Base-by-base conservation (phyloP, 257 asterid species). In the Lycium ferocissimum region DNA sequence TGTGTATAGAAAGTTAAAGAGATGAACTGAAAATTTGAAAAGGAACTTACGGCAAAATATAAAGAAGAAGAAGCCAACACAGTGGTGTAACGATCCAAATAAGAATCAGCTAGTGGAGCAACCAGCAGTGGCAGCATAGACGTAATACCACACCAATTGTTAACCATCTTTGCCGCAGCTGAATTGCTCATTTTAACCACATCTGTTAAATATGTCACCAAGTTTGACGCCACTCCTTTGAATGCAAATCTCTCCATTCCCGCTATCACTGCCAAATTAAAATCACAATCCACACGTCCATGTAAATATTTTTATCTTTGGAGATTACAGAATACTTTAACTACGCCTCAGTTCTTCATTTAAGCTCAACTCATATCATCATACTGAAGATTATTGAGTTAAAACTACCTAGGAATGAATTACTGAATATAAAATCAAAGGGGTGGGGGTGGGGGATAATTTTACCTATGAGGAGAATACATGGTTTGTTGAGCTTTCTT, bases 231-330 rank as follows among this genome's bases (percentile, higher is more conserved):
- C 93, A 97, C 98, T 84, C 99, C 98, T 90, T 95, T 97, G 88
- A 91, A 94, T 26, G 98, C 97, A 85, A 97, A 92, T 86, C 99
- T 92, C 93, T 97, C 99, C 89, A 95, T 91, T 10, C 98, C 98
- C 51, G 96, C 88, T 76, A 97, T 85, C 79, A 91, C 98, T 95
- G 92, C 9, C 17, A 45, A 51, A 17, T 40, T 20, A 15, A 47
- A 63, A 18, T 1, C 26, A 18, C 5, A 6, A 53, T 40, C 14
- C 14, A 54, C 38, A 76, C 49, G 9, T 14, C 12, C 63, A 40
- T 8, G 43, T 76, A 15, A 62, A 61, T 9, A 5, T 1, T 0
- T 26, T 65, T 65, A 65, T 26, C 72, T 12, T 65, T 43, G 26
- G 12, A 57, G 17, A 15, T 2, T 4, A 26, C 43, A 57, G 14